Conservation (phyloP, 2,329 filamentous ascomycete species). For the Nemania sp. region DNA sequence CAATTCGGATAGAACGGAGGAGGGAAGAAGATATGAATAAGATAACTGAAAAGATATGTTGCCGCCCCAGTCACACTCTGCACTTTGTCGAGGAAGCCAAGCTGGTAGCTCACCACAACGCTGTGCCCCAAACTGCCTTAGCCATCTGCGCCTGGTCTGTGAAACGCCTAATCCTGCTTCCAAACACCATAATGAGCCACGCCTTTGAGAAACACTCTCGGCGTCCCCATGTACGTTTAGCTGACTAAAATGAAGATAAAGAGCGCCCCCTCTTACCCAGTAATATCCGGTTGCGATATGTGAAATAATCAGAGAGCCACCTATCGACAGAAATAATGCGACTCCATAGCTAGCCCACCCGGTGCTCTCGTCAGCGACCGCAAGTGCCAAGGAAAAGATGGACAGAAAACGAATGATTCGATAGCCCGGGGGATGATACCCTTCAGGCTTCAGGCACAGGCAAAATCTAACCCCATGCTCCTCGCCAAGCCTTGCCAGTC, state of each 20-base stretch:
- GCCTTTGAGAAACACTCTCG: background rate
- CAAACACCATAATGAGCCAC: slow-evolving; percentile 6
- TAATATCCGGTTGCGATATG: background rate
- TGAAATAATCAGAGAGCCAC: background rate
- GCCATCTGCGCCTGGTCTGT: slow-evolving; percentile 13
- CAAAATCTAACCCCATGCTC: slow-evolving; percentile 59
- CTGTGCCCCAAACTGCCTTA: slow-evolving; percentile 9
- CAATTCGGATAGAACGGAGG: background rate
- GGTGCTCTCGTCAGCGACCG: background rate
- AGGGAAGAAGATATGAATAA: background rate
- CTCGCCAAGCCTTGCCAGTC: slow-evolving; percentile 65
- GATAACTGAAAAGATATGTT: background rate
- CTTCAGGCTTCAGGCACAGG: slow-evolving; percentile 47
- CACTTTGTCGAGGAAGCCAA: background rate
- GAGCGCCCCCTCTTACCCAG: background rate
- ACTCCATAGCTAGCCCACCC: background rate
- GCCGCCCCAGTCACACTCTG: slow-evolving; percentile 1
- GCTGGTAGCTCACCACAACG: slow-evolving; percentile 1
- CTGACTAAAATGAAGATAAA: background rate
- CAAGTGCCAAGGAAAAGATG: background rate
- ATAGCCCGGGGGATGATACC: background rate
- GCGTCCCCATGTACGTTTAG: slow-evolving; percentile 9
- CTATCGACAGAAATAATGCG: background rate
- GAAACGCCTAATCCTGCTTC: slow-evolving; percentile 12
- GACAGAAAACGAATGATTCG: background rate